Evolutionary conservation across 2,329 filamentous ascomycete genomes (phyloP).

Genomic region (Lasiodiplodia theobromae): DNA sequence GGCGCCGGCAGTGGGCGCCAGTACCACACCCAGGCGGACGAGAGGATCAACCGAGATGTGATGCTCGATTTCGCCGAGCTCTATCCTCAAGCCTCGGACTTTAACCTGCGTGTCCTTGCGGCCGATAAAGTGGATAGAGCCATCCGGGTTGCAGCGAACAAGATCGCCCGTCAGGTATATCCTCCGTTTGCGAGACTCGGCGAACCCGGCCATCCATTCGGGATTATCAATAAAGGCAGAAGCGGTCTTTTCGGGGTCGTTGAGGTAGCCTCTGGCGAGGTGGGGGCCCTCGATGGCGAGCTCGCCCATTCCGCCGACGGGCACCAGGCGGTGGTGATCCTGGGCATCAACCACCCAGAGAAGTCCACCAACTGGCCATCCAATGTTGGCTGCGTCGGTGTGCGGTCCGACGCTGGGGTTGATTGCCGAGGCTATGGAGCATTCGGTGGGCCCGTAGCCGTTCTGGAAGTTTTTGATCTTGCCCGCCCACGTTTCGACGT

Average conservation of each 20-base stretch:
- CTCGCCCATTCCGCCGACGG: slow-evolving; percentile 45
- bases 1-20: slow-evolving; percentile 19
- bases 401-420: slow-evolving; percentile 34
- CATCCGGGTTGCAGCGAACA: slow-evolving; percentile 42
- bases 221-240: slow-evolving; percentile 40
- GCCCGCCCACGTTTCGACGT: slow-evolving; percentile 34
- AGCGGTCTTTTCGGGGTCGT: slow-evolving; percentile 41
- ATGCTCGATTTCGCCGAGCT: slow-evolving; percentile 21
- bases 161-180: slow-evolving; percentile 9
- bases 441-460: slow-evolving; percentile 37
- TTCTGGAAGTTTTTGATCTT: slow-evolving; percentile 38
- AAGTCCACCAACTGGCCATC: neutral
- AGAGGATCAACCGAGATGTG: slow-evolving; percentile 33
- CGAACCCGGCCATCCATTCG: slow-evolving; percentile 35
- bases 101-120: slow-evolving; percentile 39
- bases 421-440: slow-evolving; percentile 42
- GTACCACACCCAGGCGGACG: slow-evolving; percentile 11
- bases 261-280: slow-evolving; percentile 44
- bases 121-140: slow-evolving; percentile 45
- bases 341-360: slow-evolving; percentile 40
- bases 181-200: slow-evolving; percentile 51
- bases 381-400: slow-evolving; percentile 28
- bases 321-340: slow-evolving; percentile 39
- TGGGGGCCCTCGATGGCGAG: slow-evolving; percentile 45
- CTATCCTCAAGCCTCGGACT: neutral